Conservation (phyloP, 805 yeast genomes). For the Lachancea sp. region DNA sequence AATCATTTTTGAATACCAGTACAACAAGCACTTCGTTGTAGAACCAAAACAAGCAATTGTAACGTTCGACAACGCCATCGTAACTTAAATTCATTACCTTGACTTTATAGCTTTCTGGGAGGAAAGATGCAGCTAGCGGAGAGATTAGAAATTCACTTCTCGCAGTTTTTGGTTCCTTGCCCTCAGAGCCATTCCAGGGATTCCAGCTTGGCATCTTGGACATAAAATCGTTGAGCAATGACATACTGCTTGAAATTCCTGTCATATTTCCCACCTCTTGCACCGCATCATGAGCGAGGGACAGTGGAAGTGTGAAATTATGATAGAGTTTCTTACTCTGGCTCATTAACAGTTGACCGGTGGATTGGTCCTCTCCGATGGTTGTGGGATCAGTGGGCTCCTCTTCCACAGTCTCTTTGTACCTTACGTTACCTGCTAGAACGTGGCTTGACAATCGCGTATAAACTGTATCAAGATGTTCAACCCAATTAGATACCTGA, state of each 20-base stretch:
- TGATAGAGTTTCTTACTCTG: conserved; percentile 20
- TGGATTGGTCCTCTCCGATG: conserved; percentile 2
- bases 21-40: conserved; percentile 24
- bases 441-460: conserved; percentile 27
- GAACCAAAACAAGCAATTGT: conserved; percentile 29
- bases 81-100: conserved; percentile 18
- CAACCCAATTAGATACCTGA: conserved; percentile 30
- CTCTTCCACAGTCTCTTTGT: conserved; percentile 17
- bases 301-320: conserved; percentile 28
- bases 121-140: conserved; percentile 20
- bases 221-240: conserved; percentile 25
- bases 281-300: conserved; percentile 32
- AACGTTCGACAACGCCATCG: conserved; percentile 11
- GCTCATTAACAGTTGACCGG: conserved; percentile 1
- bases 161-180: conserved; percentile 5
- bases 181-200: neutral
- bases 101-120: conserved; percentile 25
- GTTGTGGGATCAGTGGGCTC: neutral
- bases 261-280: conserved; percentile 32
- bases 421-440: conserved; percentile 27
- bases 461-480: conserved; percentile 26
- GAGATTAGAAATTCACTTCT: conserved; percentile 29
- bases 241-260: conserved; percentile 29
- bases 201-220: conserved; percentile 20
- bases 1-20: conserved; percentile 22